Conservation (phyloP, 495 filamentous ascomycete genomes). For the Aspergillus mulundensis region DNA sequence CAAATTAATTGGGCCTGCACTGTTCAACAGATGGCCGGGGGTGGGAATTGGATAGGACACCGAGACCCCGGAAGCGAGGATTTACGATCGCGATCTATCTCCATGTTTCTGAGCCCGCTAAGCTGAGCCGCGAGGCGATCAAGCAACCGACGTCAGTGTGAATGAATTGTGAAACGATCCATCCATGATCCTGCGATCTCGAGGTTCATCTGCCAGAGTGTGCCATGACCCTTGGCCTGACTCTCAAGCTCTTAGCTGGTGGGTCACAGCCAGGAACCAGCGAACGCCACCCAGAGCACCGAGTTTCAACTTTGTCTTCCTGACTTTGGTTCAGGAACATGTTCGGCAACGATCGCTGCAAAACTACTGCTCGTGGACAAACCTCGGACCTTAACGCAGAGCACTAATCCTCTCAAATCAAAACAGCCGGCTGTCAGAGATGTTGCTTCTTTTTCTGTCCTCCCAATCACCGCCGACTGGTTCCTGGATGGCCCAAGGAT, state of each 20-base stretch:
- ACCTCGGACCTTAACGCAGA: background rate
- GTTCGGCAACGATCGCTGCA: conserved; percentile 6
- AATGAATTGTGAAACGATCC: background rate
- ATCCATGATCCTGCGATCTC: background rate
- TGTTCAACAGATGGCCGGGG: background rate
- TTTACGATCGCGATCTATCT: background rate
- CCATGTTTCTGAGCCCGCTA: background rate
- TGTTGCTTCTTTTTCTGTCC: conserved; percentile 1
- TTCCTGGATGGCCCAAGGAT: background rate
- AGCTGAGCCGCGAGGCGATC: conserved; percentile 1
- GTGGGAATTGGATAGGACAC: background rate
- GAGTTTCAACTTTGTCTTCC: background rate
- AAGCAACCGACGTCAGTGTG: background rate
- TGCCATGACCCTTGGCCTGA: background rate
- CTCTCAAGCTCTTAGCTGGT: background rate
- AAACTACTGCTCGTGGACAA: conserved; percentile 4
- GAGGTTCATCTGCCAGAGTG: background rate
- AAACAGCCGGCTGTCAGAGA: background rate
- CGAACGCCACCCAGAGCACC: background rate
- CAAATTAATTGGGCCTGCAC: background rate
- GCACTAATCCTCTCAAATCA: background rate
- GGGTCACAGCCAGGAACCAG: conserved; percentile 14
- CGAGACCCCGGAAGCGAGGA: background rate
- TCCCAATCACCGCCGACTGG: background rate
- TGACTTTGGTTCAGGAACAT: background rate